Evolutionary conservation across 2,329 filamentous ascomycete genomes (phyloP), one percentile per base, ranked within the genome.

Genomic region (Microsporum ferrugineum): DNA sequence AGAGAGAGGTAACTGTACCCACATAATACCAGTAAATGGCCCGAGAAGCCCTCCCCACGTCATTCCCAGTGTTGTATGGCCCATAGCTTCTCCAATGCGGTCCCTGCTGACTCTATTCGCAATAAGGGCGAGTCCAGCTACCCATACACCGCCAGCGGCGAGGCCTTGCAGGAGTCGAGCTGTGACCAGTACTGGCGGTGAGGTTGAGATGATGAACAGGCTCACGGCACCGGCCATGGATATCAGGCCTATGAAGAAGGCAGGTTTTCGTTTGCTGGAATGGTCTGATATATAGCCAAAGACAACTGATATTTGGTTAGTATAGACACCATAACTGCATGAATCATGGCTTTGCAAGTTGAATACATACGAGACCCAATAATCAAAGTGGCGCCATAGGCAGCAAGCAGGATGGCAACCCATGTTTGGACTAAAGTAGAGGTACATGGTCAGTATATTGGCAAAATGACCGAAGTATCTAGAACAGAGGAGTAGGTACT

Each of bases 71-170:
- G 72, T 71, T 14, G 74, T 69, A 62, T 70, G 78, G 2, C 84
- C 84, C 70, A 86, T 81, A 0, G 82, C 82, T 64, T 81, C 82
- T 1, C 84, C 84, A 45, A 86, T 67, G 38, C 83, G 80, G 56
- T 81, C 76, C 2, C 74, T 76, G 0, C 79, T 79, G 2, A 86
- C 82, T 0, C 81, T 85, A 67, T 86, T 83, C 3, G 84, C 71
- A 38, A 82, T 75, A 58, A 86, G 74, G 0, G 83, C 81, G 17
- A 85, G 71, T 1, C 83, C 82, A 33, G 83, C 79, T 0, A 80
- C 84, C 83, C 83, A 85, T 0, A 86, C 82, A 5, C 83, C 78
- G 0, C 79, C 81, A 1, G 76, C 80, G 36, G 80, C 82, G 12
- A 82, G 69, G 0, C 83, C 83, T 66, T 86, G 84, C 3, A 85